A percentile compares a stretch with the other conserved stretches of the same genome.
phyloP scores from a whole-genome alignment of 495 filamentous ascomycete genomes.

The Melanomma pulvis-pyrius region DNA sequence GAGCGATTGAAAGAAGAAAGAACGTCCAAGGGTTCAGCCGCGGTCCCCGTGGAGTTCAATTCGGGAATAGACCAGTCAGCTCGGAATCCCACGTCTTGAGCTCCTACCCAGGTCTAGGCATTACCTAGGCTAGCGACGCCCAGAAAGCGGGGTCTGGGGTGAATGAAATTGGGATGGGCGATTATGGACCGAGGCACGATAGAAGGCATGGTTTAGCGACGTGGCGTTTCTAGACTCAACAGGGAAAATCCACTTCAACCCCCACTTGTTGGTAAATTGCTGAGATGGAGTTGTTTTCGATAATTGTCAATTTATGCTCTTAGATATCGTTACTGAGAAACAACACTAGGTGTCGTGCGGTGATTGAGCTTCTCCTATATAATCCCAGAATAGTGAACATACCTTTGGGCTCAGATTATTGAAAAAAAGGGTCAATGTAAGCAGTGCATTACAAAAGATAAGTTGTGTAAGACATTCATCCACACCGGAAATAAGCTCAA shows the following conservation, averaged over 20 bases:
- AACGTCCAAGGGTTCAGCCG: not conserved
- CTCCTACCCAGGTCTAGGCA: not conserved
- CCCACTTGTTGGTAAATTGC: too few relatives aligned
- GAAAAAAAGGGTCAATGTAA: too few relatives aligned
- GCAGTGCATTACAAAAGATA: too few relatives aligned
- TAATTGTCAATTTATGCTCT: too few relatives aligned
- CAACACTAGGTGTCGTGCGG: too few relatives aligned
- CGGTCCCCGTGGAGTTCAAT: not conserved
- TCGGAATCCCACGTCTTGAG: not conserved
- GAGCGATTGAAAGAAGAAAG: not conserved
- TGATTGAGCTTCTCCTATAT: too few relatives aligned
- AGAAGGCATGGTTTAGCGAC: not conserved
- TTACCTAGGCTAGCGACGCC: not conserved
- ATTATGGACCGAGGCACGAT: not conserved
- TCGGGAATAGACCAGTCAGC: not conserved
- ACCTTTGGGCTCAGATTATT: too few relatives aligned
- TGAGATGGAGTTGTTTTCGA: too few relatives aligned
- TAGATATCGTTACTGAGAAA: too few relatives aligned
- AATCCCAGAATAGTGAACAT: too few relatives aligned
- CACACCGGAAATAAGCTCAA: too few relatives aligned
- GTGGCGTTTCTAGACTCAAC: not conserved
- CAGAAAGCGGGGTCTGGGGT: constrained; percentile 13
- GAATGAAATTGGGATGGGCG: not conserved
- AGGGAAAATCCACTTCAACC: not conserved
- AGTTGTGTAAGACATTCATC: too few relatives aligned